These are phyloP conservation scores for Aciculosporium take DNA, from an alignment of 2,329 filamentous ascomycete species.

Conservation along the genomic window DNA sequence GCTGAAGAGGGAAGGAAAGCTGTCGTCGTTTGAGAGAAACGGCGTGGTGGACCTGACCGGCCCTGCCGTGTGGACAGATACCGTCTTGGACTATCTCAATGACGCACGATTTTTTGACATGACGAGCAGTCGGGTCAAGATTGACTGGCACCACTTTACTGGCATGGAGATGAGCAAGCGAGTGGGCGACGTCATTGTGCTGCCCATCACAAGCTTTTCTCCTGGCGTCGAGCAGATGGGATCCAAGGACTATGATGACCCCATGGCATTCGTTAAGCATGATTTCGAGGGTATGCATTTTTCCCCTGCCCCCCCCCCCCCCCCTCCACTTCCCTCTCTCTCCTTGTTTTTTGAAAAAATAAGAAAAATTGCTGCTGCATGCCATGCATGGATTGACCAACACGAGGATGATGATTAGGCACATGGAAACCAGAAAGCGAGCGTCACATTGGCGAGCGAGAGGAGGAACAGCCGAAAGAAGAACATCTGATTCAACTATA, in stretches of 20 bases:
- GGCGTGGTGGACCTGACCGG: conserved; percentile 89
- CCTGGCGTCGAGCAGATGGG: conserved; percentile 91
- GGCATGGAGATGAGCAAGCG: conserved; percentile 72
- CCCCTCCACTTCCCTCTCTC: no score
- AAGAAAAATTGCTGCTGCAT: no score
- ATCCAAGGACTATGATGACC: conserved; percentile 73
- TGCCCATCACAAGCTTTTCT: conserved; percentile 95
- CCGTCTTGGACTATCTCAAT: conserved; percentile 87
- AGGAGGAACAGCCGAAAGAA: conserved; percentile 6
- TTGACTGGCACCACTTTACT: conserved; percentile 81
- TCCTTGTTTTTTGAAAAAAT: conserved; percentile 1
- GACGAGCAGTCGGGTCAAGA: conserved; percentile 51
- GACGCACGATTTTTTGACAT: conserved; percentile 79
- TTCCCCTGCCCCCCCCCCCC: no score
- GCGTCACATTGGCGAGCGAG: conserved; percentile 48
- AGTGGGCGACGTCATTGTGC: conserved; percentile 80
- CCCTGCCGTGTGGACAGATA: conserved; percentile 87
- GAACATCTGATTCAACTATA: not conserved
- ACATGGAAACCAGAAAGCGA: conserved; percentile 64
- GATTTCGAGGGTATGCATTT: conserved; percentile 68
- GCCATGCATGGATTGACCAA: no score
- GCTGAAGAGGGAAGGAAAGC: conserved; percentile 52
- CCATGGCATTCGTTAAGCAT: conserved; percentile 96
- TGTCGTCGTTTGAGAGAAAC: conserved; percentile 47
- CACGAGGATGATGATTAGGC: no score